Evolutionary conservation across 257 asterid genomes (phyloP).

Genomic region (Rubia yunnanensis): DNA sequence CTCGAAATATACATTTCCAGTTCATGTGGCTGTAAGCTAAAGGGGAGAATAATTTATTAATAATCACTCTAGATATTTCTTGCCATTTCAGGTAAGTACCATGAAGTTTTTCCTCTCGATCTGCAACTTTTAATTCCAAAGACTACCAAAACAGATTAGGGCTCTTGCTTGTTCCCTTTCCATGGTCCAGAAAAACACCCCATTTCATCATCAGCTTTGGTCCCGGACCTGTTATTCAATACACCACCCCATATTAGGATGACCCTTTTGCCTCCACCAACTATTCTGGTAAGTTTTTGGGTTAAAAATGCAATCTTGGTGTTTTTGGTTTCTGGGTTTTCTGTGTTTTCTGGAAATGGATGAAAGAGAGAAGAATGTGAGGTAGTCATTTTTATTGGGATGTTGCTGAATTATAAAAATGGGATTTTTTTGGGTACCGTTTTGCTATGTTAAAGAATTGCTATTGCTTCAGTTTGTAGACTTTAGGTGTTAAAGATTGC

Average conservation of each 20-base stretch:
- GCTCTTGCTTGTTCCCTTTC: slow-evolving; percentile 3
- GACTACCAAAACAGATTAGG: background rate
- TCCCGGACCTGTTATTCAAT: background rate
- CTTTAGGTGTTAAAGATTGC: background rate
- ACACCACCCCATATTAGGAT: background rate
- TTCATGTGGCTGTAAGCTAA: background rate
- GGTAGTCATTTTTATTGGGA: background rate
- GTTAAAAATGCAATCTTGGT: background rate
- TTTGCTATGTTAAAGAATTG: background rate
- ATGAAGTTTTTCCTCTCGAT: slow-evolving; percentile 7
- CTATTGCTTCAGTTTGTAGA: background rate
- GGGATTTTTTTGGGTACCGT: background rate
- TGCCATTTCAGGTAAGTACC: slow-evolving; percentile 31
- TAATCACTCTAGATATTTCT: slow-evolving; percentile 9
- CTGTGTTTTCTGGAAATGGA: background rate
- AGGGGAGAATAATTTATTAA: background rate
- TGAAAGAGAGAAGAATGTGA: background rate
- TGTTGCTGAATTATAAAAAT: background rate
- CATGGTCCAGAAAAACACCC: slow-evolving; percentile 11
- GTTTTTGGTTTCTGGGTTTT: background rate
- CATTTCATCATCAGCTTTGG: background rate
- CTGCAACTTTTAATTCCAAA: background rate
- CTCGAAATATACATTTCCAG: slow-evolving; percentile 3
- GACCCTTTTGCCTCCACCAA: background rate
- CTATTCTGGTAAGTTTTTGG: background rate